phyloP scores from a whole-genome alignment of 345 rosid genomes.

The Sapria himalayana region DNA sequence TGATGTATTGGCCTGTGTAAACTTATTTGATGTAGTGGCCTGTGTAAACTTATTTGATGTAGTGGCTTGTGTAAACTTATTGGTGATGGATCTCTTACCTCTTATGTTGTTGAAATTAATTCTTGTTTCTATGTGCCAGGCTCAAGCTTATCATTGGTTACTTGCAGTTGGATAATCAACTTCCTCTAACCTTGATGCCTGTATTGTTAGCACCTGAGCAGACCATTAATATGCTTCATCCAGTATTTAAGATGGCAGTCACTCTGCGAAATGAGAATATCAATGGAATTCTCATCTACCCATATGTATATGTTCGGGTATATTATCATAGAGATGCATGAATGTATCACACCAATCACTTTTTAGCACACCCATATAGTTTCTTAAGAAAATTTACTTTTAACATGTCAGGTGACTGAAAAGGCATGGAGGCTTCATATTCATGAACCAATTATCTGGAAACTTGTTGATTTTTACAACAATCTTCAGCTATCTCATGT shows the following conservation, averaged over 20 bases:
- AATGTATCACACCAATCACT: slow-evolving; percentile 2
- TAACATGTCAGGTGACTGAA: slow-evolving; percentile 46
- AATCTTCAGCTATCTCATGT: slow-evolving; percentile 66
- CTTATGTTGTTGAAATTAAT: no score
- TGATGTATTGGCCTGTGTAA: no score
- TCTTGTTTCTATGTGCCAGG: slow-evolving; percentile 28
- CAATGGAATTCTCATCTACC: slow-evolving; percentile 65
- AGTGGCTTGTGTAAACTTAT: no score
- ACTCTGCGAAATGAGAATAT: slow-evolving; percentile 55
- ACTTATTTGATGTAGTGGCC: no score
- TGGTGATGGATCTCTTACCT: no score
- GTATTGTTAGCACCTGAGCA: slow-evolving; percentile 81
- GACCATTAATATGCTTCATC: slow-evolving; percentile 45
- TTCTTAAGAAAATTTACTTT: slow-evolving; percentile 1
- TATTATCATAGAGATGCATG: slow-evolving; percentile 9
- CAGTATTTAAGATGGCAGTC: slow-evolving; percentile 81
- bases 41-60: no score
- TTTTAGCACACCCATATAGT: slow-evolving; percentile 7
- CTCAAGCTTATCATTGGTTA: slow-evolving; percentile 75
- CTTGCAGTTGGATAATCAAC: slow-evolving; percentile 89
- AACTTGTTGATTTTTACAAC: slow-evolving; percentile 49
- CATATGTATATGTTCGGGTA: slow-evolving; percentile 84
- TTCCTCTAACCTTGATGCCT: slow-evolving; percentile 84
- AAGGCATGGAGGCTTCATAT: slow-evolving; percentile 71
- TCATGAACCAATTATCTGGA: slow-evolving; percentile 97